These are phyloP conservation scores for Phytophthora multivora DNA, from an alignment of 352 stramenopile species.

Conservation along the genomic window DNA sequence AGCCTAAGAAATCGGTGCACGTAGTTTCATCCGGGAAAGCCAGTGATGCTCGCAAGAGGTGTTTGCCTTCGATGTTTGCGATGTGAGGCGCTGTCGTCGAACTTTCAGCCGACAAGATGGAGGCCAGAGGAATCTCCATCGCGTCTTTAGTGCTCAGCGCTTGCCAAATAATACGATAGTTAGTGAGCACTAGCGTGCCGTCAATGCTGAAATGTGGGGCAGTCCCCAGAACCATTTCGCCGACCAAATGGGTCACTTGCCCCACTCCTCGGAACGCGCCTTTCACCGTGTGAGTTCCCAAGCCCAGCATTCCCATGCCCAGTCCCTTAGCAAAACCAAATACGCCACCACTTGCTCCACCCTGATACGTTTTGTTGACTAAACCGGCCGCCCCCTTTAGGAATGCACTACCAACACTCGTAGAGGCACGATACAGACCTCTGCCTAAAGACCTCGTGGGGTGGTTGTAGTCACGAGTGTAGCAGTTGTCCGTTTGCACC, in stretches of 20 bases:
- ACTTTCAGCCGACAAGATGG: conserved; percentile 79
- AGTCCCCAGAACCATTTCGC: conserved; percentile 85
- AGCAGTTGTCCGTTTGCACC: conserved; percentile 87
- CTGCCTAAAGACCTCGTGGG: conserved; percentile 79
- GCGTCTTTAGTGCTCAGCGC: conserved; percentile 77
- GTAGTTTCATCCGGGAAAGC: conserved; percentile 84
- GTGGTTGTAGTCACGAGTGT: conserved; percentile 79
- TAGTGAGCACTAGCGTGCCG: conserved; percentile 79
- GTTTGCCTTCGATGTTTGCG: conserved; percentile 86
- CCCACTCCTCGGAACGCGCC: conserved; percentile 84
- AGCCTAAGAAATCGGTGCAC: conserved; percentile 76
- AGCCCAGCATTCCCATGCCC: conserved; percentile 84
- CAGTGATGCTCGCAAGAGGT: conserved; percentile 76
- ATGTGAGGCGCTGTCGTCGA: conserved; percentile 84
- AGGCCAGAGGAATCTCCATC: conserved; percentile 83
- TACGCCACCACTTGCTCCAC: conserved; percentile 78
- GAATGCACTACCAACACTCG: conserved; percentile 85
- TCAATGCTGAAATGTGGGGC: conserved; percentile 90
- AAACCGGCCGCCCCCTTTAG: conserved; percentile 81
- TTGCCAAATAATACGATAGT: conserved; percentile 88
- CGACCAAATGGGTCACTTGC: conserved; percentile 87
- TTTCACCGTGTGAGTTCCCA: conserved; percentile 88
- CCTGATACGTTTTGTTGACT: conserved; percentile 89
- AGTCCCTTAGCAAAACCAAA: conserved; percentile 90
- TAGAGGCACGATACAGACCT: conserved; percentile 82